These are phyloP conservation scores for Glaciozyma martinii DNA, from an alignment of 768 basidiomycete species.

Conservation along the genomic window DNA sequence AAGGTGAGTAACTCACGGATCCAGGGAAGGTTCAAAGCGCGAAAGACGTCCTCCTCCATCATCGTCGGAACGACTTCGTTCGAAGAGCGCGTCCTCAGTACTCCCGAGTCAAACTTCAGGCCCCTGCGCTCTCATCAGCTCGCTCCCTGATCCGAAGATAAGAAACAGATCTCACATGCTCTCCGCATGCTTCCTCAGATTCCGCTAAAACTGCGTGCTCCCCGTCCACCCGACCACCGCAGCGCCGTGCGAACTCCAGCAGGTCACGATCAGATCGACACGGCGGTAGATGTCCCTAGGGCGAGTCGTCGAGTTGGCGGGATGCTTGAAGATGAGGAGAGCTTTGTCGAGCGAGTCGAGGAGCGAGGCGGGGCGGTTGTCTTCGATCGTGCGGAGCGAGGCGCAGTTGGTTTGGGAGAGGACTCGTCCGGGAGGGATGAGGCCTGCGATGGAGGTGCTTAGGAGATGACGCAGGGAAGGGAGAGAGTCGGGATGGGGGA, in stretches of 20 bases:
- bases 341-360: conserved; percentile 31
- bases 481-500: background rate
- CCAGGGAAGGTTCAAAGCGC: conserved; percentile 11
- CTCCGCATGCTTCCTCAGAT: conserved; percentile 12
- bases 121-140: background rate
- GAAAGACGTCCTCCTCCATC: conserved; percentile 23
- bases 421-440: conserved; percentile 19
- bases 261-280: conserved; percentile 20
- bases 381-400: conserved; percentile 10
- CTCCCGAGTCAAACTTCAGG: conserved; percentile 18
- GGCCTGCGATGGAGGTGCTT: background rate
- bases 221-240: conserved; percentile 13
- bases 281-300: conserved; percentile 12
- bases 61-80: conserved; percentile 10
- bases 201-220: conserved; percentile 4
- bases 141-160: background rate
- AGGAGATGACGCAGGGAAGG: background rate
- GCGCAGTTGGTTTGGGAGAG: conserved; percentile 15
- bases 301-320: conserved; percentile 15
- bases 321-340: conserved; percentile 24
- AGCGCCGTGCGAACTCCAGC: conserved; percentile 14
- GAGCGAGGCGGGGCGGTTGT: conserved; percentile 21
- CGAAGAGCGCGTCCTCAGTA: conserved; percentile 3
- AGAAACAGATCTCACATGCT: background rate
- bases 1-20: conserved; percentile 6